phyloP scores from a whole-genome alignment of 495 filamentous ascomycete genomes.

The Penicillium paradoxum region DNA sequence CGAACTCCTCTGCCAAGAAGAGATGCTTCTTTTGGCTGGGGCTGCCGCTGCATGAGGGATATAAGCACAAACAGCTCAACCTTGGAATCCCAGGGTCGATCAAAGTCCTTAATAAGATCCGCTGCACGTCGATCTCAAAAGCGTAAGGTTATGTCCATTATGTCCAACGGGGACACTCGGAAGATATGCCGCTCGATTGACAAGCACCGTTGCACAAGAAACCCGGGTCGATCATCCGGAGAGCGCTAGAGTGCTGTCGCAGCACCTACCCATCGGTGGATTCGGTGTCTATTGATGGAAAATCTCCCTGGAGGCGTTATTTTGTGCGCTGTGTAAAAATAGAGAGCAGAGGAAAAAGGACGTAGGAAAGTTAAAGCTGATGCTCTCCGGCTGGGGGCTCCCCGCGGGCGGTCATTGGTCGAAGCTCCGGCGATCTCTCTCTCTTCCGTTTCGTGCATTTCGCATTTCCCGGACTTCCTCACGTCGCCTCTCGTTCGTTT shows the following conservation, averaged over 20 bases:
- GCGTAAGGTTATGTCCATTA: slow-evolving; percentile 4
- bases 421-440: slow-evolving; percentile 20
- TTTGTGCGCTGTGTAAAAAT: neutral
- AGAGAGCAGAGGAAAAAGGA: neutral
- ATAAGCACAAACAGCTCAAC: slow-evolving; percentile 18
- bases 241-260: slow-evolving; percentile 1
- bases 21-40: slow-evolving; percentile 11
- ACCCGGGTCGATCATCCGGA: slow-evolving; percentile 32
- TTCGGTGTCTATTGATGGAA: slow-evolving; percentile 6
- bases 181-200: slow-evolving; percentile 36
- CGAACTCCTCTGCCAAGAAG: slow-evolving; percentile 1
- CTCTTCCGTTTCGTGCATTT: neutral
- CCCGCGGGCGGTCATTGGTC: slow-evolving; percentile 15
- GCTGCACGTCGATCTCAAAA: slow-evolving; percentile 8
- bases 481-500: slow-evolving; percentile 7
- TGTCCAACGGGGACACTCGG: slow-evolving; percentile 33
- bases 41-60: slow-evolving; percentile 17
- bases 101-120: slow-evolving; percentile 11
- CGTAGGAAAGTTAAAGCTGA: neutral
- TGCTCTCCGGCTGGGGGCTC: slow-evolving; percentile 1
- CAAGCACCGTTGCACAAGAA: slow-evolving; percentile 31
- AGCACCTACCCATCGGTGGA: neutral
- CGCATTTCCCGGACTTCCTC: neutral
- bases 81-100: slow-evolving; percentile 6
- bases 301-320: neutral